These are phyloP conservation scores for Conringia planisiliqua DNA, from an alignment of 345 rosid species.

Conservation along the genomic window DNA sequence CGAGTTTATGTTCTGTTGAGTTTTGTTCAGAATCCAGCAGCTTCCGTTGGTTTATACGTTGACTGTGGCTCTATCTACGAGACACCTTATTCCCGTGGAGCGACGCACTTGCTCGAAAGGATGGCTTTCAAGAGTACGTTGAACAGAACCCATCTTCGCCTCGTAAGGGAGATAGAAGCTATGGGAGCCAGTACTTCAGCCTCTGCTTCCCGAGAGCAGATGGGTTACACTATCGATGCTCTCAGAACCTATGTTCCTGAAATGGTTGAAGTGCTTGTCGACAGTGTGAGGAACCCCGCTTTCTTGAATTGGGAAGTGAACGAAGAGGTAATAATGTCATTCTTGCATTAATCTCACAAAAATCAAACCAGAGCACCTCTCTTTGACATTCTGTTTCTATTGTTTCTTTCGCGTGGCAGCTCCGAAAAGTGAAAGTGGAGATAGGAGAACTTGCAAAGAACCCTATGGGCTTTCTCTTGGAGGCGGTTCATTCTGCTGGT, in stretches of 20 bases:
- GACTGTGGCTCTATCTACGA: constrained; percentile 75
- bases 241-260: constrained; percentile 81
- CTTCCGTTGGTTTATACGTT: constrained; percentile 75
- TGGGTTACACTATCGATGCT: constrained; percentile 86
- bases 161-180: constrained; percentile 86
- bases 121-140: constrained; percentile 89
- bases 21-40: constrained; percentile 63
- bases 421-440: constrained; percentile 63
- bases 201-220: constrained; percentile 83
- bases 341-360: neutral
- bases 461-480: constrained; percentile 71
- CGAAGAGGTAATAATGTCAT: constrained; percentile 52
- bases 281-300: constrained; percentile 82
- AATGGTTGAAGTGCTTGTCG: constrained; percentile 89
- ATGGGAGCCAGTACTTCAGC: constrained; percentile 74
- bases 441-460: constrained; percentile 60
- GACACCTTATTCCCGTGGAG: constrained; percentile 63
- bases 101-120: constrained; percentile 74
- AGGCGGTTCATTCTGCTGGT: constrained; percentile 85
- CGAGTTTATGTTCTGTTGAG: constrained; percentile 1
- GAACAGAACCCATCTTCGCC: constrained; percentile 72
- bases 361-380: neutral
- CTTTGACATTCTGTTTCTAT: neutral
- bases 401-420: constrained; percentile 43
- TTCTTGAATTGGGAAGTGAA: constrained; percentile 93